phyloP scores from a whole-genome alignment of 371 early-diverging fungal genomes.

The Circinella umbellata region DNA sequence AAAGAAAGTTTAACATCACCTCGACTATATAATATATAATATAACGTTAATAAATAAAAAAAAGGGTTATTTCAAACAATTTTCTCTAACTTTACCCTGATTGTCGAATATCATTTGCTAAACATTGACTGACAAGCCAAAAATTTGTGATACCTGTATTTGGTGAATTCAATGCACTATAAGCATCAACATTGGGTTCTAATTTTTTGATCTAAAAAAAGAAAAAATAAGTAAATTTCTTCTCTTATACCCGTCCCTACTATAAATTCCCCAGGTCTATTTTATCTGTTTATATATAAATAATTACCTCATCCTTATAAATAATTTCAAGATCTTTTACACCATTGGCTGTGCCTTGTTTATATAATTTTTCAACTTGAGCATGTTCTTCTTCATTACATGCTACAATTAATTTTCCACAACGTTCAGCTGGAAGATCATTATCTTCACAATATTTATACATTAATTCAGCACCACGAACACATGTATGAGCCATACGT shows the following conservation, averaged over 20 bases:
- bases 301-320: conserved; percentile 36
- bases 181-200: conserved; percentile 52
- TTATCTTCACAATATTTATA: conserved; percentile 53
- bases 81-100: conserved; percentile 35
- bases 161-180: conserved; percentile 50
- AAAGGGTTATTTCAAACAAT: not conserved
- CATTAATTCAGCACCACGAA: conserved; percentile 52
- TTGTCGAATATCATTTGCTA: conserved; percentile 44
- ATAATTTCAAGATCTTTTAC: conserved; percentile 49
- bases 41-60: not conserved
- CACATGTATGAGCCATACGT: conserved; percentile 52
- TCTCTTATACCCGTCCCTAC: too few species aligned
- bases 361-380: conserved; percentile 44
- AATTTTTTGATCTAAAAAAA: conserved; percentile 36
- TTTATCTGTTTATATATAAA: not conserved
- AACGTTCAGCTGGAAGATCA: conserved; percentile 46
- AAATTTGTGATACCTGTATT: conserved; percentile 53
- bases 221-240: not conserved
- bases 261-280: too few species aligned
- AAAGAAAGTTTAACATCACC: conserved; percentile 52
- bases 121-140: conserved; percentile 43
- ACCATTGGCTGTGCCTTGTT: conserved; percentile 48
- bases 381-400: conserved; percentile 42
- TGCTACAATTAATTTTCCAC: conserved; percentile 56
- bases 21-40: conserved; percentile 27